phyloP scores from a whole-genome alignment of 495 filamentous ascomycete species.

The Podospora didyma region DNA sequence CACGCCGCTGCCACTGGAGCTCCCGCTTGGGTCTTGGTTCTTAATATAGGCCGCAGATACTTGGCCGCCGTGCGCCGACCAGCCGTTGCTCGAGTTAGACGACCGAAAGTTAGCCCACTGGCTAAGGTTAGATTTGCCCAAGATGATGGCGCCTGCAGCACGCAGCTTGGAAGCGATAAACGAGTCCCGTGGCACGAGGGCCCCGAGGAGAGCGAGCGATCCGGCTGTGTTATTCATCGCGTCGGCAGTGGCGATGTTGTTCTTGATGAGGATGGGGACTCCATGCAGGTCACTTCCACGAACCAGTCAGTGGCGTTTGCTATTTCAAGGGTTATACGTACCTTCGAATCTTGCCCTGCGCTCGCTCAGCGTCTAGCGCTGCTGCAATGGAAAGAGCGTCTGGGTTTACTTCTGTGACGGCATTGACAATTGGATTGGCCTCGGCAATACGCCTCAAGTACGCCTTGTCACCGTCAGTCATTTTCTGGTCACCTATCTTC shows the following conservation, averaged over 20 bases:
- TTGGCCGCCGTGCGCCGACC: conserved; percentile 23
- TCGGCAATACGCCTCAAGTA: conserved; percentile 52
- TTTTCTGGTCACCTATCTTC: no score
- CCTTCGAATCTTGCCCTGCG: background rate
- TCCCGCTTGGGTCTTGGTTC: conserved; percentile 25
- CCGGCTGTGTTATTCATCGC: conserved; percentile 34
- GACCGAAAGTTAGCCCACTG: conserved; percentile 39
- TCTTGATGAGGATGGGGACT: conserved; percentile 34
- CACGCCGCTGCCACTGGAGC: conserved; percentile 30
- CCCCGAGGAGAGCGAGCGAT: conserved; percentile 48
- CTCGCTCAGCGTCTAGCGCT: conserved; percentile 6
- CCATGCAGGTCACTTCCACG: no score
- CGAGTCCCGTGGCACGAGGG: conserved; percentile 37
- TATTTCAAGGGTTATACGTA: no score
- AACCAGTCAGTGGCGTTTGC: no score
- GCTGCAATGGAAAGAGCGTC: conserved; percentile 36
- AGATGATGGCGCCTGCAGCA: conserved; percentile 40
- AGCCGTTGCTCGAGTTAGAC: conserved; percentile 32
- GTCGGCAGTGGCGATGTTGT: conserved; percentile 33
- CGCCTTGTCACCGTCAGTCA: no score
- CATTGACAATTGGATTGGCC: conserved; percentile 42
- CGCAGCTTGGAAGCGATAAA: conserved; percentile 42
- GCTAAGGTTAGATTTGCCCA: conserved; percentile 38
- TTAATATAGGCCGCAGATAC: conserved; percentile 33
- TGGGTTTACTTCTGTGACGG: conserved; percentile 41